These are phyloP conservation scores for Cryptosporidium felis DNA, from an alignment of 169 alveolate genomes.

Conservation along the genomic window DNA sequence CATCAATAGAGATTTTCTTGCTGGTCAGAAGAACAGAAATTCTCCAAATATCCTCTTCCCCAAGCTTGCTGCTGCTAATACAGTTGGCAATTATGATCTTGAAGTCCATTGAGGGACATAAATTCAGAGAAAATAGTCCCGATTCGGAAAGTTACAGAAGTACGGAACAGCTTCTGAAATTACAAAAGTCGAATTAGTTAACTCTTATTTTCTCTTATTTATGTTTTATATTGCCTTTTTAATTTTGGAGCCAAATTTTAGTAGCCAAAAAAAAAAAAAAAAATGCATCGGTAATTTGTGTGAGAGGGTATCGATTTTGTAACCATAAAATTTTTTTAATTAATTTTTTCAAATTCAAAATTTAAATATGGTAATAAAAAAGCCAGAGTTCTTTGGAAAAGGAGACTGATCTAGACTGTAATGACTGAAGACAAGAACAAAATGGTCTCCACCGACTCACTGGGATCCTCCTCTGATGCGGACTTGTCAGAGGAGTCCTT, in stretches of 20 bases:
- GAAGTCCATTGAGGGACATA: not conserved
- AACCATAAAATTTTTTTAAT: too few relatives aligned
- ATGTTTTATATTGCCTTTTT: not conserved
- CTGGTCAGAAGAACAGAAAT: not conserved
- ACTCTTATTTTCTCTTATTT: not conserved
- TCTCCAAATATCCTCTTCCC: slow-evolving; percentile 1
- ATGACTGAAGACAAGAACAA: slow-evolving; percentile 28
- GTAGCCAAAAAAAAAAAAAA: not conserved
- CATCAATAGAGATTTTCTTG: not conserved
- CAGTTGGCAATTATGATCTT: slow-evolving; percentile 11
- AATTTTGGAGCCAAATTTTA: slow-evolving; percentile 2
- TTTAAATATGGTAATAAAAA: not conserved
- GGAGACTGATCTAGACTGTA: not conserved
- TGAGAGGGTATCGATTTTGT: slow-evolving; percentile 43
- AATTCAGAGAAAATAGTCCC: not conserved
- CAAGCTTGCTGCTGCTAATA: not conserved
- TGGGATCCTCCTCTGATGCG: not conserved
- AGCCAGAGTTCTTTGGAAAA: not conserved
- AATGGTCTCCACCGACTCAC: not conserved
- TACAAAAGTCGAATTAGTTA: not conserved
- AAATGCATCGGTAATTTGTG: not conserved
- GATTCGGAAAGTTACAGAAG: not conserved
- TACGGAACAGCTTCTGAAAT: not conserved
- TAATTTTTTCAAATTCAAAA: not conserved
- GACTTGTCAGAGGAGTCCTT: slow-evolving; percentile 11